Evolutionary conservation across 2,329 filamentous ascomycete genomes (phyloP), one percentile per base, ranked within the genome.

Genomic region (Colletotrichum sp.): DNA sequence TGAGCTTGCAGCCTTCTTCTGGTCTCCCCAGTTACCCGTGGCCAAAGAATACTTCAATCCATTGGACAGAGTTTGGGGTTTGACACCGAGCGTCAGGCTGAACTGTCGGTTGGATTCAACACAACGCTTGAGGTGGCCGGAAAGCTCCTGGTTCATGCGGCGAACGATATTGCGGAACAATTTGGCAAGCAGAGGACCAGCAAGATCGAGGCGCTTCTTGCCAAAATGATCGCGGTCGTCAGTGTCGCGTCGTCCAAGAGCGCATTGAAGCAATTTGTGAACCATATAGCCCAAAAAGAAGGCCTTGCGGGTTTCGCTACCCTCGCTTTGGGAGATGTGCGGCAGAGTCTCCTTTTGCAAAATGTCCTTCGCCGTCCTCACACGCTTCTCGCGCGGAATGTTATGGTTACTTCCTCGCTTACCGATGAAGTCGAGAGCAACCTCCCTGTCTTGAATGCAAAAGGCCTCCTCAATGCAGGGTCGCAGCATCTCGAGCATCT

Each of bases 261-360:
- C 95, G 83, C 96, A 98, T 85, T 98, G 96, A 28, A 99, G 90
- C 80, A 99, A 91, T 83, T 97, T 95, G 86, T 99, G 96, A 63
- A 99, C 95, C 96, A 99, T 99, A 86, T 99, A 99, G 26, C 98
- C 97, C 65, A 99, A 89, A 90, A 99, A 99, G 87, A 98, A 99
- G 4, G 98, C 97, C 84, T 99, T 99, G 75, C 95, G 90, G 2
- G 96, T 99, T 84, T 99, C 96, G 80, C 95, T 98, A 32, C 97
- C 97, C 85, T 98, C 96, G 77, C 92, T 93, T 84, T 99, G 97
- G 1, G 96, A 98, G 77, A 99, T 99, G 82, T 99, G 97, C 28
- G 97, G 98, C 63, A 99, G 87, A 79, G 98, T 94, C 85, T 99
- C 98, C 87, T 98, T 99, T 84, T 98, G 96, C 85, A 99, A 92